phyloP scores from a whole-genome alignment of 352 stramenopile species.

The Elongisporangium undulatum region DNA sequence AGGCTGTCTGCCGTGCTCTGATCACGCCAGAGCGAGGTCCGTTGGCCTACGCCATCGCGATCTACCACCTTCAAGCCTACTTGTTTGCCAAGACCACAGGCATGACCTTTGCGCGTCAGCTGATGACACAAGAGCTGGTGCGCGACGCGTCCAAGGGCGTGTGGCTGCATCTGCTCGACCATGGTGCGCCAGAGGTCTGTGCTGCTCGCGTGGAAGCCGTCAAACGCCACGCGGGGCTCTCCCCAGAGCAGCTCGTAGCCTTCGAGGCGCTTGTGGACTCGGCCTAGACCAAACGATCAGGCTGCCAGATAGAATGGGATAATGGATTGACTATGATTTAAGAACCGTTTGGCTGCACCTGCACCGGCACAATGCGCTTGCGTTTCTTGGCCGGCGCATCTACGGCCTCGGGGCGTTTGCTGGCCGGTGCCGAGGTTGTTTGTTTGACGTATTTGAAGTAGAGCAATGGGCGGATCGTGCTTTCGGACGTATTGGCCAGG shows the following conservation, averaged over 20 bases:
- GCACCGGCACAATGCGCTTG: conserved; percentile 30
- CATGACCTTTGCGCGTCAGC: conserved; percentile 44
- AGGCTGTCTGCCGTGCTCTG: conserved; percentile 29
- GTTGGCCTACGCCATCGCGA: conserved; percentile 56
- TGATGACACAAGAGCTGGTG: conserved; percentile 38
- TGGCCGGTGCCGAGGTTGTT: background rate
- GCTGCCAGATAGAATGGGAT: too few relatives aligned
- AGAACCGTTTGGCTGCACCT: conserved; percentile 4
- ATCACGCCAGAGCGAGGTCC: conserved; percentile 25
- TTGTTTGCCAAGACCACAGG: conserved; percentile 29
- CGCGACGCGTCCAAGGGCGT: conserved; percentile 20
- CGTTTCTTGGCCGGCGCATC: conserved; percentile 16
- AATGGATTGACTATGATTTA: background rate
- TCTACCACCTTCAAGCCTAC: conserved; percentile 57
- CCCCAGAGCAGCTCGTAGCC: conserved; percentile 13
- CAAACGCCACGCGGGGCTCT: conserved; percentile 22
- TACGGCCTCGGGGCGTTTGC: background rate
- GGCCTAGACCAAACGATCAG: background rate
- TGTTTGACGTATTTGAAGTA: conserved; percentile 67
- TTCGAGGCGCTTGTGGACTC: conserved; percentile 10
- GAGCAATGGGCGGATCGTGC: conserved; percentile 44
- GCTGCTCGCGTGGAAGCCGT: conserved; percentile 7
- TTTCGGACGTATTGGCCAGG: conserved; percentile 37
- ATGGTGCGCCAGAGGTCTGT: background rate
- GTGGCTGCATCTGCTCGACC: conserved; percentile 53